Conservation (phyloP, 129 eudicot species). For the Glebionis coronaria region DNA sequence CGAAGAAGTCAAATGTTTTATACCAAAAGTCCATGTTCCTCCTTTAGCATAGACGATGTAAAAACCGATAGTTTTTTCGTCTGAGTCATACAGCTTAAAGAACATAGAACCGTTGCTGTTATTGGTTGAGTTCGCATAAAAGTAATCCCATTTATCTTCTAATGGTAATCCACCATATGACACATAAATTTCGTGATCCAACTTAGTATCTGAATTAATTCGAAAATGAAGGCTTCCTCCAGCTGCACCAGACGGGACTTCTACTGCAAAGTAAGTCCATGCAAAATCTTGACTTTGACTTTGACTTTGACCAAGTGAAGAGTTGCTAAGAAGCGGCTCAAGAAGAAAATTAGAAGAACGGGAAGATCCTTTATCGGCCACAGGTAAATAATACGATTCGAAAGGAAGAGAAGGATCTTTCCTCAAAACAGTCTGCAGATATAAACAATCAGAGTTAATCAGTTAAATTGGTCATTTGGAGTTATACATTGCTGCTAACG, state of each 20-base stretch:
- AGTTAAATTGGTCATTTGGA: slow-evolving; percentile 4
- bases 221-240: slow-evolving; percentile 67
- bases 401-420: slow-evolving; percentile 46
- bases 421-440: slow-evolving; percentile 62
- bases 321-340: slow-evolving; percentile 72
- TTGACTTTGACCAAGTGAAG: slow-evolving; percentile 22
- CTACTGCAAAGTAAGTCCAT: slow-evolving; percentile 78
- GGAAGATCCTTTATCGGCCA: slow-evolving; percentile 35
- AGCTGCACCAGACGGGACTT: slow-evolving; percentile 68
- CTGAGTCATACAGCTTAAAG: slow-evolving; percentile 61
- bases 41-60: slow-evolving; percentile 67
- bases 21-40: slow-evolving; percentile 79
- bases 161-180: slow-evolving; percentile 77
- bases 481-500: slow-evolving; percentile 1
- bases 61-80: slow-evolving; percentile 45
- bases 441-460: neutral
- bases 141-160: slow-evolving; percentile 64
- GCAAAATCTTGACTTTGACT: slow-evolving; percentile 23
- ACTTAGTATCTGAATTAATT: slow-evolving; percentile 39
- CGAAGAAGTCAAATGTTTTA: slow-evolving; percentile 42
- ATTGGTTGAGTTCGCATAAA: slow-evolving; percentile 51
- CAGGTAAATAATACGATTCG: slow-evolving; percentile 61
- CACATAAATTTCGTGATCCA: slow-evolving; percentile 52
- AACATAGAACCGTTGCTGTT: slow-evolving; percentile 68
- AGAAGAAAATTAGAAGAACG: slow-evolving; percentile 54